Base-by-base conservation (phyloP, 257 asterid species). In the Solanum commersonii region DNA sequence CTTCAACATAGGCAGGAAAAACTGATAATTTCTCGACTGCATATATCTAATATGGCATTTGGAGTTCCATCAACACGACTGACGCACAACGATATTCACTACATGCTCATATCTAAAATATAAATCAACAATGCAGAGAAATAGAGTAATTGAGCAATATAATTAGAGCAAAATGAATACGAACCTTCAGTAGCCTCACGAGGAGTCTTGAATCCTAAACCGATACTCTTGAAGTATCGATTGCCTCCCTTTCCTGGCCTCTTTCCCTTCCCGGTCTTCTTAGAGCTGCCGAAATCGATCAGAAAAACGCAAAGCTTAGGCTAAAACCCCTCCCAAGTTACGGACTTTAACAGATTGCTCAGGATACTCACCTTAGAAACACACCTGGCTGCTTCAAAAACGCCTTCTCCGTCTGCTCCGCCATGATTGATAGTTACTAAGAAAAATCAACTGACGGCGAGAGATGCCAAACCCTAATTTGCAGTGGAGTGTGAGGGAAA, bases 221-320 rank as follows among this genome's bases (percentile, higher is more conserved):
- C 94, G 8, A 92, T 88, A 89, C 90, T 92, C 92, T 92, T 92
- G 78, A 84, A 89, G 91, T 63, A 92, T 67, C 92, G 91, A 73
- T 92, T 90, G 10, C 94, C 93, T 10, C 94, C 93, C 87, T 92
- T 92, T 25, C 93, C 93, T 25, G 94, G 94, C 31, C 90, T 85
- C 88, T 92, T 92, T 27, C 93, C 94, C 77, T 92, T 92, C 67
- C 92, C 93, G 10, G 91, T 81, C 67, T 92, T 92, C 92, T 92
- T 92, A 76, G 92, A 92, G 88, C 93, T 91, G 88, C 86, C 60
- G 33, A 56, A 18, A 56, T 49, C 22, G 29, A 27, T 46, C 68
- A 42, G 35, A 29, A 23, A 87, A 42, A 42, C 49, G 4, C 78
- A 85, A 25, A 84, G 1, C 37, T 86, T 5, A 86, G 14, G 10